These are phyloP conservation scores for Neonectria faginata DNA, from an alignment of 2,329 filamentous ascomycete genomes.

Conservation along the genomic window DNA sequence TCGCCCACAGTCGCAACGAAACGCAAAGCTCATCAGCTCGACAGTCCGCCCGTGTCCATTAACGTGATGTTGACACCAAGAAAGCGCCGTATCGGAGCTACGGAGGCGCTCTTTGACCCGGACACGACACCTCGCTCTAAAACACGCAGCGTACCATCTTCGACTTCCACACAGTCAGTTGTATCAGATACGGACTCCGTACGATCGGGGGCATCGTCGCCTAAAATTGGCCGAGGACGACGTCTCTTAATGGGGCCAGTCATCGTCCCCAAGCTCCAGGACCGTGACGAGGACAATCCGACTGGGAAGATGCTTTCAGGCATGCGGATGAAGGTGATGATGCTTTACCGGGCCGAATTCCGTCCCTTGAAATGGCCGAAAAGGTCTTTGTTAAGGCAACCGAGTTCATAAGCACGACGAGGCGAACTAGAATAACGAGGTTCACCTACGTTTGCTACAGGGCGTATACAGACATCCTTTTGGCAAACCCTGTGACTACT, in stretches of 20 bases:
- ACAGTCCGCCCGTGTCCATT: neutral
- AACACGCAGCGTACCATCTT: neutral
- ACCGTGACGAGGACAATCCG: neutral
- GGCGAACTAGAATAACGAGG: neutral
- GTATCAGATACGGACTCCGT: neutral
- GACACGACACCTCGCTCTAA: neutral
- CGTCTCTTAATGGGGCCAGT: neutral
- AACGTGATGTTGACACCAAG: neutral
- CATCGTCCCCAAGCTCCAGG: neutral
- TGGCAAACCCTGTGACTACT: conserved; percentile 5
- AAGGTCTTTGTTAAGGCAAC: conserved; percentile 5
- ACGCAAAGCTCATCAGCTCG: neutral
- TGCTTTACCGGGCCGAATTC: conserved; percentile 12
- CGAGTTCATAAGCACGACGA: conserved; percentile 12
- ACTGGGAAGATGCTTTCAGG: conserved; percentile 5
- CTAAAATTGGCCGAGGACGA: neutral
- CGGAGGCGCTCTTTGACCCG: neutral
- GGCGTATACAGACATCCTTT: conserved; percentile 4
- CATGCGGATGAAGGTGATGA: neutral
- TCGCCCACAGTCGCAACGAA: neutral
- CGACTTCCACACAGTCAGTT: neutral
- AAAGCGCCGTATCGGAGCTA: neutral
- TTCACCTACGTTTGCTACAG: conserved; percentile 13
- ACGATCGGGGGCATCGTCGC: neutral
- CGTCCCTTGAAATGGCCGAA: conserved; percentile 9